Conservation (phyloP, 2,329 filamentous ascomycete genomes). For the Setomelanomma holmii region DNA sequence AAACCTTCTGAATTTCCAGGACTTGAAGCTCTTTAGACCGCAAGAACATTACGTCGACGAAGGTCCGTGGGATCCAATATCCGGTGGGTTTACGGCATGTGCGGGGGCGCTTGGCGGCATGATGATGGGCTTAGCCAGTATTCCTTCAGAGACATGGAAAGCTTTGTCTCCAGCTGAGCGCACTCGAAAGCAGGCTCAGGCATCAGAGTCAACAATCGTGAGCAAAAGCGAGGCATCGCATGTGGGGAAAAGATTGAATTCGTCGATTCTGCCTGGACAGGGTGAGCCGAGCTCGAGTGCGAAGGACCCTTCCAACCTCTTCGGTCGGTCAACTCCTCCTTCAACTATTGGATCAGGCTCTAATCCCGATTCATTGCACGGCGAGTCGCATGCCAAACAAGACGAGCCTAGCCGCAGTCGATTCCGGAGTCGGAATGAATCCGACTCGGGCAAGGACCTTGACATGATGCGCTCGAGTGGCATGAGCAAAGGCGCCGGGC, state of each 20-base stretch:
- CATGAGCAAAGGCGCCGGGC: conserved; percentile 18
- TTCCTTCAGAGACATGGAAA: conserved; percentile 60
- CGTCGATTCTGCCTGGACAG: background rate
- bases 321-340: no score
- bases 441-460: conserved; percentile 11
- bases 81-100: conserved; percentile 57
- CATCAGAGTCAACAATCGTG: conserved; percentile 4
- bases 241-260: background rate
- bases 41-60: conserved; percentile 21
- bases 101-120: conserved; percentile 60
- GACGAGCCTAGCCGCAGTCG: no score
- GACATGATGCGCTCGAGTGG: conserved; percentile 29
- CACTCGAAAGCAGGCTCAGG: conserved; percentile 12
- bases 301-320: no score
- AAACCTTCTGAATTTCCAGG: conserved; percentile 17
- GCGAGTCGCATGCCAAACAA: no score
- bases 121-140: conserved; percentile 77
- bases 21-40: conserved; percentile 27
- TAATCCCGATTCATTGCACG: no score
- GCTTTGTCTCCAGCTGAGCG: conserved; percentile 25
- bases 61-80: conserved; percentile 24
- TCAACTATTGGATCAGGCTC: no score
- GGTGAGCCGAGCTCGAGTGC: no score
- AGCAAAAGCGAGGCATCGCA: conserved; percentile 6
- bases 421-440: no score